Percentiles rank a stretch among this genome's conserved stretches.
Conservation (phyloP, 441 rosid species). For the Syzygium syzygioides region DNA sequence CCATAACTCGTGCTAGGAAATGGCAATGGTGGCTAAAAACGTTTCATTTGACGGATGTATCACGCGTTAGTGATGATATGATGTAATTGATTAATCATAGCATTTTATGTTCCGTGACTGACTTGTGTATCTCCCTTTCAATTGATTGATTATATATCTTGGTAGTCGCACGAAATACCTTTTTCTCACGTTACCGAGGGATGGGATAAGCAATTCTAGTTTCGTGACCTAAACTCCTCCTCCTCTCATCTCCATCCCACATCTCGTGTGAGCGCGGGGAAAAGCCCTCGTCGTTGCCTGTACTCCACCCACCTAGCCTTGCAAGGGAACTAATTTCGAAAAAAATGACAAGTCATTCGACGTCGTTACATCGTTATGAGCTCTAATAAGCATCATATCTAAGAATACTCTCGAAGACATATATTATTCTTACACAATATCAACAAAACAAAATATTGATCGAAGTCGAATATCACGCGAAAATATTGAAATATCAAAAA, state of each 20-base stretch:
- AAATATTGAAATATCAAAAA: too few relatives aligned
- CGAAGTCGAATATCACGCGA: neutral
- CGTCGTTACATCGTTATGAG: neutral
- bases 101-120: rapidly evolving
- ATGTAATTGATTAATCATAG: neutral
- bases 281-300: neutral
- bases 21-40: neutral
- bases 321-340: neutral
- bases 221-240: neutral
- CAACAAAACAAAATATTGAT: neutral
- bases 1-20: neutral
- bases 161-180: neutral
- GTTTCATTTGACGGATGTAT: neutral
- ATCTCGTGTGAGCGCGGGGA: neutral
- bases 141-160: neutral
- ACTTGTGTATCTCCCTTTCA: neutral
- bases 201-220: neutral
- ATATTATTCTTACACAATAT: too few relatives aligned
- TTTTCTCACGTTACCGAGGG: too few relatives aligned
- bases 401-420: too few relatives aligned
- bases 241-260: neutral
- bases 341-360: neutral
- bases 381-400: neutral
- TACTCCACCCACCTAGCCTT: neutral
- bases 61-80: rapidly evolving